Evolutionary conservation across 2,329 filamentous ascomycete species (phyloP).

Genomic region (Clarireedia paspali): DNA sequence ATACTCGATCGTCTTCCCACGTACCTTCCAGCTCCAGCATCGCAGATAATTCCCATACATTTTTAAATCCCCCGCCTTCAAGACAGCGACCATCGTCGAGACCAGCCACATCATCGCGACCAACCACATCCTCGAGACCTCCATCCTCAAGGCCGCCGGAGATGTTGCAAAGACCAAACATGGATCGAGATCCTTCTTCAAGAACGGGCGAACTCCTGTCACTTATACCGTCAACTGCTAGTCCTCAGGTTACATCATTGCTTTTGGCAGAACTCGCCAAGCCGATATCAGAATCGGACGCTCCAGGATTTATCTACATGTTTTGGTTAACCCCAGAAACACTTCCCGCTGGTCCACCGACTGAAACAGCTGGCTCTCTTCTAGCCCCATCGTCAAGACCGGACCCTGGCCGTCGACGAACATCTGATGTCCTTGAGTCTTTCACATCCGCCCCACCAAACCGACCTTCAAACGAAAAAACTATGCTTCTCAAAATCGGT

Average conservation of each 20-base stretch:
- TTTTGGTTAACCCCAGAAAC: slow-evolving; percentile 83
- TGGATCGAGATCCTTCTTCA: slow-evolving; percentile 25
- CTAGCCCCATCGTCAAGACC: slow-evolving; percentile 42
- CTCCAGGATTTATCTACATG: slow-evolving; percentile 94
- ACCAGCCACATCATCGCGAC: not conserved
- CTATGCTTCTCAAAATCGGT: slow-evolving; percentile 61
- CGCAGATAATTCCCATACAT: slow-evolving; percentile 4
- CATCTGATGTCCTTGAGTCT: slow-evolving; percentile 47
- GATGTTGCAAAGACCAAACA: slow-evolving; percentile 19
- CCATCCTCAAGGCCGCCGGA: slow-evolving; percentile 8
- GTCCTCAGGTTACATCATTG: slow-evolving; percentile 59
- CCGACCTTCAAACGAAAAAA: slow-evolving; percentile 38
- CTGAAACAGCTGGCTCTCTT: slow-evolving; percentile 52
- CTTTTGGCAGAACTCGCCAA: slow-evolving; percentile 71
- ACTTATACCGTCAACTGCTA: slow-evolving; percentile 61
- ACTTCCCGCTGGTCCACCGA: slow-evolving; percentile 44
- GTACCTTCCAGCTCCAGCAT: slow-evolving; percentile 5
- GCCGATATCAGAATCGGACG: slow-evolving; percentile 65
- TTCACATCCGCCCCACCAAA: slow-evolving; percentile 36
- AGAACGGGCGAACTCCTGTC: slow-evolving; percentile 44
- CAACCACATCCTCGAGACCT: slow-evolving; percentile 5
- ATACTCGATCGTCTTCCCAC: slow-evolving; percentile 10
- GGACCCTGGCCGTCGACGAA: slow-evolving; percentile 31
- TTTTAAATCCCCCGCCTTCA: slow-evolving; percentile 6
- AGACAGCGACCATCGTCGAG: slow-evolving; percentile 5